phyloP scores from a whole-genome alignment of 2,329 filamentous ascomycete species.

The Davidsoniella eucalypti region DNA sequence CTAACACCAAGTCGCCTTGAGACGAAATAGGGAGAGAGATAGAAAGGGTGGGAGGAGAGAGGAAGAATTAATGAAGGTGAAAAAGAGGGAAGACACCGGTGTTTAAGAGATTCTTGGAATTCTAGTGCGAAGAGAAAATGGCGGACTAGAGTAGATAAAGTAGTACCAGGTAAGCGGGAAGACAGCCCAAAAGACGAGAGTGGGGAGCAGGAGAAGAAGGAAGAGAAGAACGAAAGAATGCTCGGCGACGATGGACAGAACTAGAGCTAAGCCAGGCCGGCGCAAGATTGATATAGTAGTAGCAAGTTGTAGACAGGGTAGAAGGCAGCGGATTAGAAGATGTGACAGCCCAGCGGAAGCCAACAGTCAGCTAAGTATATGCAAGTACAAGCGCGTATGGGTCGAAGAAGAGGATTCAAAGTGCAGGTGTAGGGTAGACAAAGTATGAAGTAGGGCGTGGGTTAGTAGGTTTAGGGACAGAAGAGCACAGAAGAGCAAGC shows the following conservation, averaged over 20 bases:
- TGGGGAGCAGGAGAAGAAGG: not conserved
- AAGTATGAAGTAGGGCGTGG: not conserved
- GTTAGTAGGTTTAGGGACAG: not conserved
- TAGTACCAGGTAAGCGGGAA: not conserved
- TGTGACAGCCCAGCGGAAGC: constrained; percentile 2
- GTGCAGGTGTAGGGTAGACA: not conserved
- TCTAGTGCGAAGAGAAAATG: not conserved
- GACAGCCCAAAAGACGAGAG: constrained; percentile 10
- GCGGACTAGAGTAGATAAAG: constrained; percentile 1
- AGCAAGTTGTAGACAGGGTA: not conserved
- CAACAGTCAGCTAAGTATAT: not conserved
- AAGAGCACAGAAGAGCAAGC: no score
- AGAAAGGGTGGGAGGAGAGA: constrained; percentile 3
- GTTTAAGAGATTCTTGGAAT: constrained; percentile 6
- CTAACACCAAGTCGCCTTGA: not conserved
- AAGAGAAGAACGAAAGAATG: constrained; percentile 5
- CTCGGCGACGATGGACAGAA: not conserved
- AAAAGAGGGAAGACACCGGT: constrained; percentile 1
- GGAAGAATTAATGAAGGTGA: not conserved
- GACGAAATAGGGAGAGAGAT: constrained; percentile 2
- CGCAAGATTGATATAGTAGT: constrained; percentile 4
- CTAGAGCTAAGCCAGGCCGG: not conserved
- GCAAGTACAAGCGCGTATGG: constrained; percentile 7
- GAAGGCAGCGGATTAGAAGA: not conserved
- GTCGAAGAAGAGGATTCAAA: constrained; percentile 1